phyloP scores from a whole-genome alignment of 2,329 filamentous ascomycete species.

The Periconia sp. region DNA sequence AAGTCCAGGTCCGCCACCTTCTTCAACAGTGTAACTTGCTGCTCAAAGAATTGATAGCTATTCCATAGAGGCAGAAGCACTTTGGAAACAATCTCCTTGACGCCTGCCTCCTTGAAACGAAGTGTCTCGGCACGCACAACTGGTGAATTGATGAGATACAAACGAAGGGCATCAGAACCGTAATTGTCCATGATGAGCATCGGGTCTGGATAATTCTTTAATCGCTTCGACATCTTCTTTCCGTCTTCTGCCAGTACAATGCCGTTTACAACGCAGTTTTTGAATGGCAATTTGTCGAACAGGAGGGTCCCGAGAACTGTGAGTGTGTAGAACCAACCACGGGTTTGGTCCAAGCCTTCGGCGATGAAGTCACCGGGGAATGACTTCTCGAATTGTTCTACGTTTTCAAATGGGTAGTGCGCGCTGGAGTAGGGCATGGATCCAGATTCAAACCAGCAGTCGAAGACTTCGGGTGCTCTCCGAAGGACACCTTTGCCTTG shows the following conservation, averaged over 20 bases:
- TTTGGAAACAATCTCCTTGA: conserved; percentile 92
- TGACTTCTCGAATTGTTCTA: conserved; percentile 73
- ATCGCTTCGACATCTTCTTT: conserved; percentile 97
- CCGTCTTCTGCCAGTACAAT: conserved; percentile 92
- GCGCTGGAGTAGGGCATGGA: conserved; percentile 92
- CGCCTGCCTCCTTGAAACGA: conserved; percentile 86
- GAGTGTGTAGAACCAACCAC: conserved; percentile 96
- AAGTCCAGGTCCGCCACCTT: conserved; percentile 80
- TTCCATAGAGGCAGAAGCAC: conserved; percentile 93
- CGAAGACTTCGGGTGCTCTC: conserved; percentile 86
- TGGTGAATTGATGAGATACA: conserved; percentile 97
- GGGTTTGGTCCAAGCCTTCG: conserved; percentile 88
- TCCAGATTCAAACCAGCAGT: conserved; percentile 96
- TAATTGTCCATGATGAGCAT: conserved; percentile 80
- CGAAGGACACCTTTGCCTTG: conserved; percentile 81
- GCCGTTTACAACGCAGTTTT: conserved; percentile 95
- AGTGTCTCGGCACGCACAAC: conserved; percentile 90
- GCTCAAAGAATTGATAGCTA: conserved; percentile 94
- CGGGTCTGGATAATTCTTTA: conserved; percentile 96
- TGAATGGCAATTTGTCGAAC: conserved; percentile 82
- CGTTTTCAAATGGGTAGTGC: conserved; percentile 91
- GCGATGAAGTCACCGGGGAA: conserved; percentile 96
- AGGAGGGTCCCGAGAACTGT: conserved; percentile 86
- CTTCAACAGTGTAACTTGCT: conserved; percentile 81
- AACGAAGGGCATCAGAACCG: conserved; percentile 85